A percentile compares a stretch with the other conserved stretches of the same genome.
These are phyloP conservation scores for Saitoella complicata DNA, from an alignment of 805 yeast species.

Conservation along the genomic window DNA sequence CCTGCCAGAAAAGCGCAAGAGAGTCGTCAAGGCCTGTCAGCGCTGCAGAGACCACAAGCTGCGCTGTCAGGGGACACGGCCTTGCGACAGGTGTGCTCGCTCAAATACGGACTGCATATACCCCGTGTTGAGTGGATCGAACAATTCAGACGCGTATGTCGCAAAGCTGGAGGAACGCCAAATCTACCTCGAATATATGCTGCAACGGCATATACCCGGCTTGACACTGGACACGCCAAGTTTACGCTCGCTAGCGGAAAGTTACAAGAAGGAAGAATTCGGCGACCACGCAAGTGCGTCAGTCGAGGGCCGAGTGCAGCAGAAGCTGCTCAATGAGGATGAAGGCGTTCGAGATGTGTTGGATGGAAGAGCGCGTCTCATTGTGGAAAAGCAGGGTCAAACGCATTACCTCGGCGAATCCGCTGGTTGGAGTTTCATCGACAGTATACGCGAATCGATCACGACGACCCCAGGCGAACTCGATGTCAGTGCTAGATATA, in stretches of 20 bases:
- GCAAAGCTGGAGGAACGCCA: not conserved
- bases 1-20: not conserved
- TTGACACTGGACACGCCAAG: not conserved
- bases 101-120: not conserved
- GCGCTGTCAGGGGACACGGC: not conserved
- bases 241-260: not conserved
- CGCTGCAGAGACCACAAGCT: not conserved
- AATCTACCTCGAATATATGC: not conserved
- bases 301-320: not conserved
- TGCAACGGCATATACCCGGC: not conserved
- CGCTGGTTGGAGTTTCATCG: conserved; percentile 1
- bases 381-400: not conserved
- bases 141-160: not conserved
- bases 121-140: not conserved
- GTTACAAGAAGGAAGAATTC: not conserved
- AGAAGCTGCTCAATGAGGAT: not conserved
- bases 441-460: not conserved
- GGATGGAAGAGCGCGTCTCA: not conserved
- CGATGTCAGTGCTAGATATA: not conserved
- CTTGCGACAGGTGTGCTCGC: not conserved
- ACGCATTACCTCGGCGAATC: conserved; percentile 1
- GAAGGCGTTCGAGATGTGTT: not conserved
- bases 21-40: not conserved
- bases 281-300: not conserved
- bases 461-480: not conserved